These are phyloP conservation scores for Coemansia sp. DNA, from an alignment of 192 early-diverging fungal species.

Conservation along the genomic window DNA sequence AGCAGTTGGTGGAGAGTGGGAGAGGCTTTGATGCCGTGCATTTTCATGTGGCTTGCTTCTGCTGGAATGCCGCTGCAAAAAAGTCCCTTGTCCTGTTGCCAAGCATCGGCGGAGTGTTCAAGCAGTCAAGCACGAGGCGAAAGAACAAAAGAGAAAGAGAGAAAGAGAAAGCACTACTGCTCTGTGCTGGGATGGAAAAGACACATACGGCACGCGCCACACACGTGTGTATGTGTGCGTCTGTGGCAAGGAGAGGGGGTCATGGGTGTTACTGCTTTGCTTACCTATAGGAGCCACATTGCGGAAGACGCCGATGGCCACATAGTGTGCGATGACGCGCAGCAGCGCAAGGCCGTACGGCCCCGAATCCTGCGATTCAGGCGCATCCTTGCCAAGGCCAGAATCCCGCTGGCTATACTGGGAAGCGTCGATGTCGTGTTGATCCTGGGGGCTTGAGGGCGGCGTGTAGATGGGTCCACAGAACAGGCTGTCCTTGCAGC, in stretches of 20 bases:
- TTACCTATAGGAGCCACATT: constrained; percentile 56
- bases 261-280: neutral
- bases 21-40: constrained; percentile 4
- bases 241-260: neutral
- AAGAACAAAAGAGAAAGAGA: neutral
- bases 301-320: constrained; percentile 54
- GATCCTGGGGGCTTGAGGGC: constrained; percentile 34
- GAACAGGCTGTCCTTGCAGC: constrained; percentile 21
- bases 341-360: constrained; percentile 52
- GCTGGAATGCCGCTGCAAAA: neutral
- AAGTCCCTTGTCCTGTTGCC: too few species aligned
- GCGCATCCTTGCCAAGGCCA: neutral
- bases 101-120: too few species aligned
- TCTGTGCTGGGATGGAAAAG: neutral
- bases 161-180: neutral
- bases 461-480: constrained; percentile 49
- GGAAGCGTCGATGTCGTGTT: constrained; percentile 7
- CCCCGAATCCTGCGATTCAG: constrained; percentile 34
- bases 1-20: neutral
- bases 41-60: constrained; percentile 9
- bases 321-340: constrained; percentile 53
- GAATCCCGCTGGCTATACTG: constrained; percentile 9
- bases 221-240: neutral
- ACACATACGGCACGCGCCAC: neutral
- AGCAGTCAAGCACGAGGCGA: neutral